Percentiles rank a stretch among this genome's conserved stretches.
These are phyloP conservation scores for Lathyrus aphaca DNA, from an alignment of 306 rosid genomes.

Conservation along the genomic window DNA sequence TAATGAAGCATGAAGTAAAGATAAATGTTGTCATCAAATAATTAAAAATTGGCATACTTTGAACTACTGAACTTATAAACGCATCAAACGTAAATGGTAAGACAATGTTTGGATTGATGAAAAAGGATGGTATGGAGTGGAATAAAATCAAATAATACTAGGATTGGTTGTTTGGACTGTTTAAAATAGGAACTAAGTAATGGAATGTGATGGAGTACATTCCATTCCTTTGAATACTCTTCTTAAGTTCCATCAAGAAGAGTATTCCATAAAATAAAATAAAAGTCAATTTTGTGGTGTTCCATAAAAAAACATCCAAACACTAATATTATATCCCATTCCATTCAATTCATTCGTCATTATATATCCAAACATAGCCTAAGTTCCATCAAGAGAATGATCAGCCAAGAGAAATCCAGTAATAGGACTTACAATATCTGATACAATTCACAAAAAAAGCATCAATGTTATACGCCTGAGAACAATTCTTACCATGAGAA, in stretches of 20 bases:
- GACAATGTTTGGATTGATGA: conserved; percentile 7
- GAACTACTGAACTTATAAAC: conserved; percentile 18
- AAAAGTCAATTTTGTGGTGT: background rate
- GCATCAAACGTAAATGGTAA: background rate
- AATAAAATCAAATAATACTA: conserved; percentile 11
- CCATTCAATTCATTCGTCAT: conserved; percentile 7
- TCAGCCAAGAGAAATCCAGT: conserved; percentile 15
- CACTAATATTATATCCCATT: conserved; percentile 10
- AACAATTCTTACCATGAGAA: conserved; percentile 70
- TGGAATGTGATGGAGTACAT: background rate
- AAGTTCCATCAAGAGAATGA: conserved; percentile 33
- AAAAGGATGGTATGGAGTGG: background rate
- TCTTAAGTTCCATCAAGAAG: no score
- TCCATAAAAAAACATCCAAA: conserved; percentile 13
- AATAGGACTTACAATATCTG: conserved; percentile 1
- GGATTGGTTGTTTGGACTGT: background rate
- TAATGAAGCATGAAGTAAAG: conserved; percentile 23
- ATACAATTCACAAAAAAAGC: conserved; percentile 11
- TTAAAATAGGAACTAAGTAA: conserved; percentile 11
- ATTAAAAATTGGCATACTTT: background rate
- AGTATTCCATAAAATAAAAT: no score
- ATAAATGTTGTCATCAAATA: conserved; percentile 6
- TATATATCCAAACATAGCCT: conserved; percentile 23
- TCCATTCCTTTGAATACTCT: conserved; percentile 7
- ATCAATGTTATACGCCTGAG: background rate